Evolutionary conservation across 345 rosid species (phyloP).

Genomic region (Lepidium aucheri): DNA sequence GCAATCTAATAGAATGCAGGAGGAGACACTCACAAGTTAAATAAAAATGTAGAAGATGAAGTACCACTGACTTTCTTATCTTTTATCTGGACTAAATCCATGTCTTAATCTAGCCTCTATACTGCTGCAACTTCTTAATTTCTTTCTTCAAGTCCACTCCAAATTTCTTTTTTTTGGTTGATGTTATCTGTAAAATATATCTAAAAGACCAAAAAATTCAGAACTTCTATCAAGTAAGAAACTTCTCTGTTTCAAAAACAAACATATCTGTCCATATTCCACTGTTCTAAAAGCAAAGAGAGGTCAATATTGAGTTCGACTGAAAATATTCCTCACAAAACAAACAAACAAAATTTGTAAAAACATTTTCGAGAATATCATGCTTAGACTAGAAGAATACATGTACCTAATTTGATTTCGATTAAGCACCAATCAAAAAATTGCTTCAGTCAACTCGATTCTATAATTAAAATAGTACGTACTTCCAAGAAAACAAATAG

Average conservation of each 20-base stretch:
- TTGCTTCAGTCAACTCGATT: too few species aligned
- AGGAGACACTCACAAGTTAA: not conserved
- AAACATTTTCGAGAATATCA: too few species aligned
- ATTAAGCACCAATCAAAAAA: too few species aligned
- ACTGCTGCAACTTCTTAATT: constrained; percentile 94
- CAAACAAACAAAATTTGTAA: too few species aligned
- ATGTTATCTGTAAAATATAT: constrained; percentile 93
- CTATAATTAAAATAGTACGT: too few species aligned
- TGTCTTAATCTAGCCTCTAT: constrained; percentile 96
- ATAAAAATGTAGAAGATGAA: not conserved
- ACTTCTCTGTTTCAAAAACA: constrained; percentile 28
- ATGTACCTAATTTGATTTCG: too few species aligned
- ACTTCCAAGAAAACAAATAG: too few species aligned
- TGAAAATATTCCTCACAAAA: too few species aligned
- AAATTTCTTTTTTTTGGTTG: constrained; percentile 91
- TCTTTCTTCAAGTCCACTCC: constrained; percentile 98
- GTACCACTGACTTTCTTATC: constrained; percentile 62
- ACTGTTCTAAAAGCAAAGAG: constrained; percentile 20
- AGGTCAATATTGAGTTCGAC: too few species aligned
- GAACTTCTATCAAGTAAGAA: constrained; percentile 24
- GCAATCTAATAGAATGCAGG: not conserved
- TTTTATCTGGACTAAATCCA: constrained; percentile 94
- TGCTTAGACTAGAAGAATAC: too few species aligned
- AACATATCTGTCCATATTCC: constrained; percentile 30
- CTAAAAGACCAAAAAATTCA: constrained; percentile 36